Evolutionary conservation across 306 rosid genomes (phyloP), one percentile per base, ranked within the genome.

Genomic region (Cyamopsis tetragonoloba): DNA sequence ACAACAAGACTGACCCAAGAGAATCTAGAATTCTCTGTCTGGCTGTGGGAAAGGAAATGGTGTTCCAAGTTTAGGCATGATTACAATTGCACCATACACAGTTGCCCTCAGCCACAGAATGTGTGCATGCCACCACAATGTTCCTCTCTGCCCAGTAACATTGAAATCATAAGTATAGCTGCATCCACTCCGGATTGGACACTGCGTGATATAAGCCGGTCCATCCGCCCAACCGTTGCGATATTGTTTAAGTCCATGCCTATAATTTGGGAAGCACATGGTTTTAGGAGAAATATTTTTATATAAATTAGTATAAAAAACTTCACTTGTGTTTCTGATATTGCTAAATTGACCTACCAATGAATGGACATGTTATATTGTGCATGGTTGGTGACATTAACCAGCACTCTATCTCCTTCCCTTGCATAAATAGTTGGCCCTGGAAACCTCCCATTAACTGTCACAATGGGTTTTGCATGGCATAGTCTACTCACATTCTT

Each of bases 61-160:
- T 34, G 79, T 79, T 57, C 89, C 85, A 53, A 23, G 80, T 37
- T 84, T 79, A 32, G 92, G 92, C 87, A 81, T 68, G 70, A 87
- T 84, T 1, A 87, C 89, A 74, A 87, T 39, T 30, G 92, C 93
- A n/a, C 87, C 93, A 75, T 84, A 62, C 49, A 87, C 93, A 4
- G 93, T 84, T 27, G 89, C 89, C 76, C 89, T 77, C 8, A 87
- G 81, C 93, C 89, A 84, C 32, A 84, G 73, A 65, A 87, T 84
- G 28, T 87, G 89, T 32, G 92, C 92, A 84, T 87, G 92, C 92
- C 89, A 87, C 89, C 92, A 87, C 0, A 84, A 24, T 11, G 89
- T 87, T 68, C 86, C 89, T 61, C 89, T 78, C 64, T 87, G 87
- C 28, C 84, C 84, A n/a, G 89, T 87, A 13, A 84, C 87, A 24